Conservation (phyloP, 192 early-diverging fungal genomes). For the Umbelopsis sp. region DNA sequence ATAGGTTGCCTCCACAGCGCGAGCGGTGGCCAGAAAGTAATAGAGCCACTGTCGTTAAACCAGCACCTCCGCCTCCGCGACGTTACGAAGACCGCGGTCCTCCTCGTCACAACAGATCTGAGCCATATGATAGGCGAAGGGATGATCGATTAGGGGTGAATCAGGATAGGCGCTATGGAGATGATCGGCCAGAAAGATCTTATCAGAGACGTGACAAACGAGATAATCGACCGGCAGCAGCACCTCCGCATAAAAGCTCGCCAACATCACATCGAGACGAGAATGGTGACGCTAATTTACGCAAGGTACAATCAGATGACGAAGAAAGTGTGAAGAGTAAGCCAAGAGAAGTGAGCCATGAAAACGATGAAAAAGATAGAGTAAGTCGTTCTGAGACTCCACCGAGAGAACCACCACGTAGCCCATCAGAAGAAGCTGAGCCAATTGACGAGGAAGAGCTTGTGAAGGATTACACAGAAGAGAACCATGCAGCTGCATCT, state of each 20-base stretch:
- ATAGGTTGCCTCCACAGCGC: background rate
- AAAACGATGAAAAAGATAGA: background rate
- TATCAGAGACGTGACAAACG: too few relatives aligned
- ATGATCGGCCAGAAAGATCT: too few relatives aligned
- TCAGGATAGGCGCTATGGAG: too few relatives aligned
- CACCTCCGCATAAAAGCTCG: too few relatives aligned
- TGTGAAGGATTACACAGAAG: background rate
- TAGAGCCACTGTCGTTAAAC: background rate
- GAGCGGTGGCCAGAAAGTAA: background rate
- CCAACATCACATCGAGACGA: too few relatives aligned
- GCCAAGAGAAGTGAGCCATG: background rate
- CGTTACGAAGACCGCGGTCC: background rate
- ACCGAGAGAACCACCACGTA: background rate
- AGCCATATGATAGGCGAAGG: conserved; percentile 1
- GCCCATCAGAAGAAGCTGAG: background rate
- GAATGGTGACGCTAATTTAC: background rate
- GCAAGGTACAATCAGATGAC: background rate
- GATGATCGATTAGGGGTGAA: too few relatives aligned
- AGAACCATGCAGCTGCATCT: background rate
- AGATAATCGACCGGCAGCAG: too few relatives aligned
- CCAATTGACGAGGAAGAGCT: background rate
- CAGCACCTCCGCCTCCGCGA: background rate
- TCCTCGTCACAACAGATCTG: background rate
- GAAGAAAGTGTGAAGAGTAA: background rate
- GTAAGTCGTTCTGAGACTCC: background rate